Percentiles rank a stretch among this genome's conserved stretches.
Conservation (phyloP, 169 alveolate genomes). For the Plasmodium reichenowi region DNA sequence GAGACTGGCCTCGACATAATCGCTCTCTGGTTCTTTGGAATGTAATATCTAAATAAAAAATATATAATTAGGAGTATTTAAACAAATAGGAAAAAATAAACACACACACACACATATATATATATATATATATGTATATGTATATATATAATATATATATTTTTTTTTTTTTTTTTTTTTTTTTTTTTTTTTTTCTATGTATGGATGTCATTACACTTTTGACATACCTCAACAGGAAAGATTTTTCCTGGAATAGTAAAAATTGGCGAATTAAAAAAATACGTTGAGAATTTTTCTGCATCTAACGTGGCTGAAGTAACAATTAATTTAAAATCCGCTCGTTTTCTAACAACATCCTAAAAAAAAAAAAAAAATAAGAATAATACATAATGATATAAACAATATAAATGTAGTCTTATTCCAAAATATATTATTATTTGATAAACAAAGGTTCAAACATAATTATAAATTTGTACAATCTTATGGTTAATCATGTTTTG, state of each 20-base stretch:
- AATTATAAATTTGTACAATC: too few species aligned
- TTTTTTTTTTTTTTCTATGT: too few species aligned
- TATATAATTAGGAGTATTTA: background rate
- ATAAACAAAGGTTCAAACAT: background rate
- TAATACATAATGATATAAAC: too few species aligned
- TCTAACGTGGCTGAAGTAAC: conserved; percentile 99
- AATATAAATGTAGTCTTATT: background rate
- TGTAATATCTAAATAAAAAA: conserved; percentile 80
- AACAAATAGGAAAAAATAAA: background rate
- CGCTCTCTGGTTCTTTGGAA: conserved; percentile 98
- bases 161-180: too few species aligned
- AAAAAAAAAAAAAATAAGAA: background rate
- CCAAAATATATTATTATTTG: too few species aligned
- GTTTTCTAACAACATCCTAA: conserved; percentile 90
- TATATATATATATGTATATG: background rate
- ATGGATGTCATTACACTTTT: background rate
- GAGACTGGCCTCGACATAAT: conserved; percentile 98
- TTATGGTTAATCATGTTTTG: too few species aligned
- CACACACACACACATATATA: too few species aligned
- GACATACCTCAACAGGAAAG: conserved; percentile 96
- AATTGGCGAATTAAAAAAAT: conserved; percentile 96
- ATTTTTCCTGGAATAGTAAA: conserved; percentile 99
- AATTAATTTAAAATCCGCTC: conserved; percentile 96
- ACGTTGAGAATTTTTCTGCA: conserved; percentile 97
- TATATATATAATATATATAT: too few species aligned